These are phyloP conservation scores for Cynara cardunculus DNA, from an alignment of 129 eudicot genomes.

Conservation along the genomic window DNA sequence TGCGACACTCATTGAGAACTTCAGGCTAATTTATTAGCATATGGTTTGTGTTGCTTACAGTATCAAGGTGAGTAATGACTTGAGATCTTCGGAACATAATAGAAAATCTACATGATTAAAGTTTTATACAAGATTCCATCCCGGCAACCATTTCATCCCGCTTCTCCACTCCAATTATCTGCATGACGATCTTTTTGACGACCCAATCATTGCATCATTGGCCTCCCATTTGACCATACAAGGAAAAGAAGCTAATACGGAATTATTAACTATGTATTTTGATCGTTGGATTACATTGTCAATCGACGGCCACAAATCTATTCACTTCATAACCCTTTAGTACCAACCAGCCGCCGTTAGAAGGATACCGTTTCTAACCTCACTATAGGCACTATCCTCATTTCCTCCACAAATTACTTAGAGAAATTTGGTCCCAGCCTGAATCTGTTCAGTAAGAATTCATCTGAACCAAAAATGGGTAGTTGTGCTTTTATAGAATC, in stretches of 20 bases:
- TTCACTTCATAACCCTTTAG: slow-evolving; percentile 15
- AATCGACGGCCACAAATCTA: slow-evolving; percentile 35
- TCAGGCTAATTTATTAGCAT: not conserved
- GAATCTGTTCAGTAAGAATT: not conserved
- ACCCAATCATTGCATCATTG: not conserved
- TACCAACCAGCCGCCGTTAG: slow-evolving; percentile 10
- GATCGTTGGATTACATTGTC: slow-evolving; percentile 25
- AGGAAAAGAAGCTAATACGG: not conserved
- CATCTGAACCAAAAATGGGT: slow-evolving; percentile 14
- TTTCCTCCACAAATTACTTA: slow-evolving; percentile 5
- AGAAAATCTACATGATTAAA: not conserved
- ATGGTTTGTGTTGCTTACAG: not conserved
- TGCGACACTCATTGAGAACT: not conserved
- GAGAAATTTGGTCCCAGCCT: slow-evolving; percentile 12
- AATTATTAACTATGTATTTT: not conserved
- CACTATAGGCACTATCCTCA: slow-evolving; percentile 5
- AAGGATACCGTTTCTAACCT: slow-evolving; percentile 16
- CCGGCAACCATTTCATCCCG: not conserved
- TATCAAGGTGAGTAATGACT: not conserved
- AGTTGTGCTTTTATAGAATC: slow-evolving; percentile 19
- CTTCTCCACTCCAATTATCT: not conserved
- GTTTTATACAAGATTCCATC: not conserved
- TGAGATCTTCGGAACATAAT: not conserved
- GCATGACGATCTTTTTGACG: not conserved
- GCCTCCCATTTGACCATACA: not conserved